Percentiles rank a stretch among this genome's conserved stretches.
Conservation (phyloP, 2,329 filamentous ascomycete genomes). For the Hirsutella rhossiliensis region DNA sequence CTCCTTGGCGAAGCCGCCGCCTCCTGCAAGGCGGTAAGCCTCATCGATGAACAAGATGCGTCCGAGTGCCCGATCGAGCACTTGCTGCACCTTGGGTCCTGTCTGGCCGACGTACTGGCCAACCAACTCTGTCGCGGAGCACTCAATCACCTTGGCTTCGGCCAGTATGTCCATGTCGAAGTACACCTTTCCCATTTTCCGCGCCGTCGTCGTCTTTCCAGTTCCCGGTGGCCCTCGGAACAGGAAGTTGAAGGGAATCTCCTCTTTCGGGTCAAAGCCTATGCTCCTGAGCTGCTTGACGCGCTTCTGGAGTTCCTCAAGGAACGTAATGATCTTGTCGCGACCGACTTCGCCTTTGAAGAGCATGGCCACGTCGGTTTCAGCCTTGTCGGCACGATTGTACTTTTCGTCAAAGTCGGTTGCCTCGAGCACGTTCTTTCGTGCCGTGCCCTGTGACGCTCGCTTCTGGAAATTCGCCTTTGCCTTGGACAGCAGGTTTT, state of each 20-base stretch:
- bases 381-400: constrained; percentile 25
- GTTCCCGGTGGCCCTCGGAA: constrained; percentile 57
- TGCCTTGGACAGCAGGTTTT: constrained; percentile 49
- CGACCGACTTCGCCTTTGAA: constrained; percentile 49
- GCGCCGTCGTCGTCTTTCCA: constrained; percentile 60
- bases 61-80: constrained; percentile 50
- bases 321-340: constrained; percentile 36
- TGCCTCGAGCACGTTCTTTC: constrained; percentile 58
- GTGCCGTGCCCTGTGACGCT: constrained; percentile 8
- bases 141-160: constrained; percentile 47
- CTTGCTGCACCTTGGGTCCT: constrained; percentile 46
- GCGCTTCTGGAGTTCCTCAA: constrained; percentile 42
- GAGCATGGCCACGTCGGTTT: constrained; percentile 34
- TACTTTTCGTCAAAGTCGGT: constrained; percentile 63
- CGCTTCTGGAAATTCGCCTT: constrained; percentile 29
- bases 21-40: constrained; percentile 50
- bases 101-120: constrained; percentile 60
- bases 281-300: constrained; percentile 16
- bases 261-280: constrained; percentile 14
- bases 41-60: constrained; percentile 62
- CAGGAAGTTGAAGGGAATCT: constrained; percentile 55
- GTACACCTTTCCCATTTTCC: constrained; percentile 64
- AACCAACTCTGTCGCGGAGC: constrained; percentile 56
- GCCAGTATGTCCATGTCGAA: constrained; percentile 62
- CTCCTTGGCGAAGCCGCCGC: constrained; percentile 40